Percentiles rank a stretch among this genome's conserved stretches.
Conservation (phyloP, 192 early-diverging fungal species). For the Mortierella alpina region DNA sequence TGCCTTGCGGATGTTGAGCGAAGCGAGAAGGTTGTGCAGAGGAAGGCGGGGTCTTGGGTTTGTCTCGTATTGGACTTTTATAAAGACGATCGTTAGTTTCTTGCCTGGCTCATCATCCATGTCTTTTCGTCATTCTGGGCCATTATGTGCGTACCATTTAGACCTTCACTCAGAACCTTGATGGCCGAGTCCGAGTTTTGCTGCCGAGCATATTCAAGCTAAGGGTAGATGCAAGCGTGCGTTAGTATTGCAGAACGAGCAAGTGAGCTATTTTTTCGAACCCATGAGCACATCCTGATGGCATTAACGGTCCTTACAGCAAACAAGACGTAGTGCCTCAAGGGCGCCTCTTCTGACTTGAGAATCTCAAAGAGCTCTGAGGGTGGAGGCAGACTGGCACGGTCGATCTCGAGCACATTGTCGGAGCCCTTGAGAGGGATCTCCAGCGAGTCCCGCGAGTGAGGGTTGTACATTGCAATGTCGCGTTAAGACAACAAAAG, state of each 20-base stretch:
- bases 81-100: background rate
- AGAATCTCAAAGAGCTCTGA: constrained; percentile 79
- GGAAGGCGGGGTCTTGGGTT: constrained; percentile 70
- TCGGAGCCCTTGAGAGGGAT: constrained; percentile 70
- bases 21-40: constrained; percentile 79
- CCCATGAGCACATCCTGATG: too few species aligned
- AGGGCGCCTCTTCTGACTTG: constrained; percentile 69
- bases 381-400: constrained; percentile 65
- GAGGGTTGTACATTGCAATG: constrained; percentile 25
- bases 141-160: constrained; percentile 52
- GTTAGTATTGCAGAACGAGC: constrained; percentile 3
- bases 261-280: background rate
- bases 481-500: constrained; percentile 8
- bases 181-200: constrained; percentile 69
- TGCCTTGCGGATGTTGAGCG: constrained; percentile 79
- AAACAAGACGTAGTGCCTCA: constrained; percentile 76
- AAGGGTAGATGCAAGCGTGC: constrained; percentile 1
- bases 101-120: too few species aligned
- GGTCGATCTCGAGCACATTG: constrained; percentile 80
- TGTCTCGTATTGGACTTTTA: constrained; percentile 43
- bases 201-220: constrained; percentile 82
- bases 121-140: background rate
- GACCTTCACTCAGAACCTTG: constrained; percentile 64
- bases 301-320: constrained; percentile 58
- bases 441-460: constrained; percentile 56